Evolutionary conservation across 129 eudicot species (phyloP).

Genomic region (Glebionis coronaria): DNA sequence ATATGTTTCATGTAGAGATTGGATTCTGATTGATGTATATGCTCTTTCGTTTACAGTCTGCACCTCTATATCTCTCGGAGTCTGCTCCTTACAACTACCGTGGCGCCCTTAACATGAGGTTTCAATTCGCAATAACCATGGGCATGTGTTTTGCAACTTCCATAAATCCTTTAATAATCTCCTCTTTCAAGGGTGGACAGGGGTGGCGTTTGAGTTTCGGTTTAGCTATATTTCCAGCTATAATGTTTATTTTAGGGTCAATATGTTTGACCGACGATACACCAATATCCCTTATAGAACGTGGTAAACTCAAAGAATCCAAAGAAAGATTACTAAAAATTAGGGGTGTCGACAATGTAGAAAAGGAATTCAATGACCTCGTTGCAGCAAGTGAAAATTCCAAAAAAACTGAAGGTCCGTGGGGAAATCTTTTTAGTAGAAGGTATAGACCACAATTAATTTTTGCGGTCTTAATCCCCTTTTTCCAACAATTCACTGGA

Average conservation of each 20-base stretch:
- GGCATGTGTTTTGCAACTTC: slow-evolving; percentile 28
- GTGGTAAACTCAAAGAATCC: background rate
- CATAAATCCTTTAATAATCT: slow-evolving; percentile 25
- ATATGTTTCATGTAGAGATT: background rate
- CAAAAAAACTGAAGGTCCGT: too few relatives aligned
- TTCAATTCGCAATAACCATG: slow-evolving; percentile 50
- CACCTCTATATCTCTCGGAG: slow-evolving; percentile 50
- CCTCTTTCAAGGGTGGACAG: slow-evolving; percentile 4
- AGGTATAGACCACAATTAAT: background rate
- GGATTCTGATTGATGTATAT: background rate
- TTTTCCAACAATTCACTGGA: background rate
- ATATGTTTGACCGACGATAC: background rate
- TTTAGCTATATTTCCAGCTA: background rate
- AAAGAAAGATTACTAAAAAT: too few relatives aligned
- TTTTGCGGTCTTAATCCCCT: background rate
- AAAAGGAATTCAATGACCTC: background rate
- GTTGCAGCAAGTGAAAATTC: background rate
- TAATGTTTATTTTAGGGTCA: too few relatives aligned
- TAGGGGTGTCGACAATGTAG: background rate
- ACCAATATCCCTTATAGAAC: background rate
- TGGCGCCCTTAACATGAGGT: slow-evolving; percentile 43
- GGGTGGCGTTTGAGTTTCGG: background rate
- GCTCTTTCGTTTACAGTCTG: slow-evolving; percentile 25
- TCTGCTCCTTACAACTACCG: slow-evolving; percentile 47
- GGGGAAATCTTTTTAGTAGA: background rate